These are phyloP conservation scores for Zymoseptoria ardabiliae DNA, from an alignment of 2,329 filamentous ascomycete genomes.

Conservation along the genomic window DNA sequence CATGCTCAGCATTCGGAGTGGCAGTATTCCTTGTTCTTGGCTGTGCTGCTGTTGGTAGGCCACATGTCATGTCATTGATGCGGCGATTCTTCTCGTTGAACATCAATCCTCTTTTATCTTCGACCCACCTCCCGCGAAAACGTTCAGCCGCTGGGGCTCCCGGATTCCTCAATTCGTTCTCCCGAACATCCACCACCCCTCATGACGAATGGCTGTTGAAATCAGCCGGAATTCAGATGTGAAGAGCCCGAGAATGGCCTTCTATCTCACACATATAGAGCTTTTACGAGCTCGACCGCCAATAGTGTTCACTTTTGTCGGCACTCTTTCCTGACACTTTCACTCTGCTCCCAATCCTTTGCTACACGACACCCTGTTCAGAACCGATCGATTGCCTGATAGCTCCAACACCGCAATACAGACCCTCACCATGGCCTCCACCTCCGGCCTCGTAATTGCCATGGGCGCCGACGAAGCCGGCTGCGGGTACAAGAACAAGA, in stretches of 20 bases:
- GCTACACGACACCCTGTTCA: background rate
- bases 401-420: background rate
- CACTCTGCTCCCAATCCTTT: background rate
- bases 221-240: background rate
- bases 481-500: conserved; percentile 67
- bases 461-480: conserved; percentile 66
- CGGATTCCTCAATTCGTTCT: background rate
- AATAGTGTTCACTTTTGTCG: background rate
- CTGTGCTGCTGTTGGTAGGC: background rate
- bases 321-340: background rate
- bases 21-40: background rate
- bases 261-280: background rate
- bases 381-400: background rate
- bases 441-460: conserved; percentile 43
- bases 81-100: background rate
- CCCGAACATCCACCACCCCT: background rate
- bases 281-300: background rate
- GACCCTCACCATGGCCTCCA: conserved; percentile 17
- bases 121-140: background rate
- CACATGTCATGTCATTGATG: no score
- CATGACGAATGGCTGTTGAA: background rate
- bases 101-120: background rate
- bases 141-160: background rate
- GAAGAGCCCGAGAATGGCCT: background rate
- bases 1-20: background rate